These are phyloP conservation scores for Geranium brycei DNA, from an alignment of 345 rosid species.

Conservation along the genomic window DNA sequence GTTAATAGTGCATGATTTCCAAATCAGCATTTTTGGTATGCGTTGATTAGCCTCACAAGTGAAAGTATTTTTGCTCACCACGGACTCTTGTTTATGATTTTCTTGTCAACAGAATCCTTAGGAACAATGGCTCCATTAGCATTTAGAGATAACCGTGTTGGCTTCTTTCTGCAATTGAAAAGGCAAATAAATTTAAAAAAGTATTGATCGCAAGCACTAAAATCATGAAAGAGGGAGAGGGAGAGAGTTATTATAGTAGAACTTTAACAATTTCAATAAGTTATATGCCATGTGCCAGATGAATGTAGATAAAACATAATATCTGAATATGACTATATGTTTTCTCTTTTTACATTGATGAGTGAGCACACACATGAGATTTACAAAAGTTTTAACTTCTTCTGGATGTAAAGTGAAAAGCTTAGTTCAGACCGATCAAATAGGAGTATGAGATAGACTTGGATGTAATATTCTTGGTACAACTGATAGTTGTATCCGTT, in stretches of 20 bases:
- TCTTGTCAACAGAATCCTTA: conserved; percentile 43
- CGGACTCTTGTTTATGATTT: conserved; percentile 44
- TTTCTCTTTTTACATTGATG: too few relatives aligned
- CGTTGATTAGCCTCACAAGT: background rate
- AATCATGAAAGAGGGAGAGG: background rate
- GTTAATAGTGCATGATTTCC: background rate
- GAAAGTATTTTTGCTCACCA: conserved; percentile 32
- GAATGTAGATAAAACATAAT: too few relatives aligned
- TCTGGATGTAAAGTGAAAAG: too few relatives aligned
- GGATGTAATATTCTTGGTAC: too few relatives aligned
- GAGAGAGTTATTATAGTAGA: too few relatives aligned
- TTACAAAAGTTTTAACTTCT: too few relatives aligned
- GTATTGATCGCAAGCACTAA: background rate
- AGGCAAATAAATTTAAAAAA: conserved; percentile 3
- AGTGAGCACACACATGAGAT: too few relatives aligned
- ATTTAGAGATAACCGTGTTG: conserved; percentile 52
- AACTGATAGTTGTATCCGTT: too few relatives aligned
- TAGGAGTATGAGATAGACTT: background rate
- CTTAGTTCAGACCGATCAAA: background rate
- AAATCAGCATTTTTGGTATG: conserved; percentile 1
- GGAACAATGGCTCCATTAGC: conserved; percentile 64
- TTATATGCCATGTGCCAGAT: too few relatives aligned
- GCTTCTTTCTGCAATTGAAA: conserved; percentile 51
- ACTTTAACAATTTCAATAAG: too few relatives aligned
- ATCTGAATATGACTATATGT: too few relatives aligned